Conservation (phyloP, 345 rosid genomes). For the Populus tremula region DNA sequence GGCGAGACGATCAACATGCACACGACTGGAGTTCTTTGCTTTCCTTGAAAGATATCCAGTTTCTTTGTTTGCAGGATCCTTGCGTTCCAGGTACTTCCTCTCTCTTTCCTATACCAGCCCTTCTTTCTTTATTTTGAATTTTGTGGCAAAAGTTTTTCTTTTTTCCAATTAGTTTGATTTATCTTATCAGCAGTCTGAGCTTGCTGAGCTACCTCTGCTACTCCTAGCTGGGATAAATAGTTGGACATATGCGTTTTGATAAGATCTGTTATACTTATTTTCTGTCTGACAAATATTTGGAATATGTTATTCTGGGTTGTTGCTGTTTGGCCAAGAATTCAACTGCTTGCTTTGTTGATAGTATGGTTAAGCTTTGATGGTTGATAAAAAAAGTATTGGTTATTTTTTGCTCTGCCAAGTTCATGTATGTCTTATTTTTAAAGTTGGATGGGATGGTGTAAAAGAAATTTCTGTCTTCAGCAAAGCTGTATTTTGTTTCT, state of each 20-base stretch:
- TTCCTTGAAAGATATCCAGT: constrained; percentile 49
- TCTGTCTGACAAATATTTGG: neutral
- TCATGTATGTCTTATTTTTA: neutral
- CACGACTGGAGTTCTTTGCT: constrained; percentile 35
- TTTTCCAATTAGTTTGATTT: neutral
- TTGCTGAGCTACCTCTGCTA: neutral
- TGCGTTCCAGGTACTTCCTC: constrained; percentile 37
- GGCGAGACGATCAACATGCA: constrained; percentile 23
- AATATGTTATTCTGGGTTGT: too few species aligned
- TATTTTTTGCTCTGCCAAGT: neutral
- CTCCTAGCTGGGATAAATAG: neutral
- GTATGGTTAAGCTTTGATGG: neutral
- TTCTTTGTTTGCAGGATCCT: constrained; percentile 45
- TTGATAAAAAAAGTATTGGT: neutral
- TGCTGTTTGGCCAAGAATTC: neutral
- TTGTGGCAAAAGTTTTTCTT: neutral
- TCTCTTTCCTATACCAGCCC: neutral
- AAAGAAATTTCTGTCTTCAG: too few species aligned
- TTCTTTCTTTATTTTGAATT: neutral
- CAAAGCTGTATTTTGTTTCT: too few species aligned
- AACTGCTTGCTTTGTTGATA: neutral
- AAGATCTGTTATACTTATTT: neutral
- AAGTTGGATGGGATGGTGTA: neutral
- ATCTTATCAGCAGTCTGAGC: neutral
- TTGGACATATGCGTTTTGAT: neutral